Conservation (phyloP, 768 basidiomycete genomes). For the Xerocomus potaroensis region DNA sequence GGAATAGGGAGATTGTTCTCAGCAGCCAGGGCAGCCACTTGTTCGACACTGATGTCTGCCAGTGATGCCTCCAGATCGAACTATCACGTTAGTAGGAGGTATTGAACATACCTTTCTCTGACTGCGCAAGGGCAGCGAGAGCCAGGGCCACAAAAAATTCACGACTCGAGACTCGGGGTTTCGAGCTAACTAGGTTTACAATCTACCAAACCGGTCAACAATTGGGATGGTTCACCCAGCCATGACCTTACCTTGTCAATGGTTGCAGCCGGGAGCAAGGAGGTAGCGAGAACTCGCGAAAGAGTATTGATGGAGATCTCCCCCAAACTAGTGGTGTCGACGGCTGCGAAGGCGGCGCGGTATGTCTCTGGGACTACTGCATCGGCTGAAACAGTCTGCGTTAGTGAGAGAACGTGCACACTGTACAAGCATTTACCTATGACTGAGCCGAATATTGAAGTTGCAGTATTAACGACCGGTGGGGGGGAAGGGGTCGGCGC, state of each 20-base stretch:
- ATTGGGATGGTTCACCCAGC: neutral
- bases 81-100: constrained; percentile 1
- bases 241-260: constrained; percentile 62
- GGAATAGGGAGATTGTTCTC: constrained; percentile 79
- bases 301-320: constrained; percentile 81
- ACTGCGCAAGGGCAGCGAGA: constrained; percentile 81
- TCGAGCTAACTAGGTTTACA: constrained; percentile 82
- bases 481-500: constrained; percentile 69
- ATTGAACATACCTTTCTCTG: constrained; percentile 57
- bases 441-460: constrained; percentile 60
- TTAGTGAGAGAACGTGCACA: constrained; percentile 5
- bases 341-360: constrained; percentile 63
- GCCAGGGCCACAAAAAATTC: constrained; percentile 93
- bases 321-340: constrained; percentile 67
- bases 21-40: constrained; percentile 70
- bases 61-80: neutral
- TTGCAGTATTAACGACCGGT: constrained; percentile 42
- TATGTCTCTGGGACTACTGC: constrained; percentile 80
- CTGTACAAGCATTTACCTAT: constrained; percentile 45
- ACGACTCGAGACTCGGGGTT: constrained; percentile 74
- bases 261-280: constrained; percentile 73
- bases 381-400: constrained; percentile 46
- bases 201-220: constrained; percentile 49
- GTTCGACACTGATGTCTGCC: constrained; percentile 76
- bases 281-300: constrained; percentile 74